Evolutionary conservation across 768 basidiomycete genomes (phyloP).

Genomic region (Tricholomella constricta): DNA sequence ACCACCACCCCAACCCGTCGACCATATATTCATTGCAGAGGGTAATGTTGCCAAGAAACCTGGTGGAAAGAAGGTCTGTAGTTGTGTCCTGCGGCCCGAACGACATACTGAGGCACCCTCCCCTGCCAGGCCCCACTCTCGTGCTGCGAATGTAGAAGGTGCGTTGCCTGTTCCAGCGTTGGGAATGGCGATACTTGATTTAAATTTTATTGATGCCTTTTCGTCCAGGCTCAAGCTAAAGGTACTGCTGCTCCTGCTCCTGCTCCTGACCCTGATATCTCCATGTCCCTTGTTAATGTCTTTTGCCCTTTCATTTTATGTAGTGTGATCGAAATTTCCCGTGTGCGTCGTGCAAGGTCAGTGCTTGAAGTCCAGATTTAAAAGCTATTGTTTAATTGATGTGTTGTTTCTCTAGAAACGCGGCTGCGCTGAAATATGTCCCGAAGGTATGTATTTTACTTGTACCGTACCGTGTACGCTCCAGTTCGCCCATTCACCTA

Average conservation of each 20-base stretch:
- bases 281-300: background rate
- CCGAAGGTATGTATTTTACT: constrained; percentile 46
- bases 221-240: constrained; percentile 53
- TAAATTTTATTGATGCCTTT: constrained; percentile 9
- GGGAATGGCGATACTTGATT: background rate
- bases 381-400: constrained; percentile 1
- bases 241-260: constrained; percentile 33
- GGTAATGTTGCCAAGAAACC: constrained; percentile 46
- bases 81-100: background rate
- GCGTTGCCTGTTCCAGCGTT: constrained; percentile 15
- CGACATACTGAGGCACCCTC: background rate
- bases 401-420: constrained; percentile 45
- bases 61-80: constrained; percentile 48
- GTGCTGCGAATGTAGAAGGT: constrained; percentile 66
- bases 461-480: background rate
- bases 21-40: constrained; percentile 56
- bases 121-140: constrained; percentile 50
- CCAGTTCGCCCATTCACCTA: background rate
- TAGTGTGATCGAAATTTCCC: constrained; percentile 57
- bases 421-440: constrained; percentile 67
- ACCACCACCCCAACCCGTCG: constrained; percentile 35
- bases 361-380: constrained; percentile 6
- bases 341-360: constrained; percentile 45
- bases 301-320: background rate
- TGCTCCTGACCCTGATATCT: constrained; percentile 14